Evolutionary conservation across 2,329 filamentous ascomycete species (phyloP), one percentile per base, ranked within the genome.

Genomic region (Curvularia hawaiiensis): DNA sequence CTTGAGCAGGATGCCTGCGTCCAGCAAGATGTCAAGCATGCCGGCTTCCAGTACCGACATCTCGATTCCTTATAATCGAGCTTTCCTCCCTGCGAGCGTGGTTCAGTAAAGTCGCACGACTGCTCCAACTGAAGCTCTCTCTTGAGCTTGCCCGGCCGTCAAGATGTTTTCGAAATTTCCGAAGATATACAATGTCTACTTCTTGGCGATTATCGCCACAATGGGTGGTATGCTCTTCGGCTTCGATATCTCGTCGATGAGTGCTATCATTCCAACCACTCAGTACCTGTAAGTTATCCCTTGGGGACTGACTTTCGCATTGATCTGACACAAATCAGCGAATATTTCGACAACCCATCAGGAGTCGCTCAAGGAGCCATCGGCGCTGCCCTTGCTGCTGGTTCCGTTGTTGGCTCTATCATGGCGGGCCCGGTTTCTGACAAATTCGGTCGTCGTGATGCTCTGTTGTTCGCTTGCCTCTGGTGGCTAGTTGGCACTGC

Each of bases 191-290:
- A 86, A 86, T 63, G 80, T 86, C 66, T 87, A 87, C 69, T 73
- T 81, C 55, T 83, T 86, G 62, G 82, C 83, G 46, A 82, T 82
- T 69, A 83, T 85, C 70, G 79, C 84, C 72, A 81, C 85, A 58
- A 80, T 82, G 79, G 88, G 88, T 64, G 89, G 89, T 71, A 86
- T 84, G 30, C 80, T 92, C 20, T 92, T 92, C 68, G 90, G 90
- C 66, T 92, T 92, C 72, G 90, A 92, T 77, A 91, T 92, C 68
- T 86, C 84, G 54, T 90, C 87, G 40, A 91, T 92, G 88, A 87
- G 85, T 54, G 78, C 78, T 12, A 78, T 79, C 28, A 57, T 58
- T 39, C 35, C 50, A 47, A 54, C 40, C 18, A 30, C 49, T 12
- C 58, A 57, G 18, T 57, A 77, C 22, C 68, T 59, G 52, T 55